Evolutionary conservation across 2,329 filamentous ascomycete species (phyloP), one percentile per base, ranked within the genome.

Genomic region (Penicillium sp.): DNA sequence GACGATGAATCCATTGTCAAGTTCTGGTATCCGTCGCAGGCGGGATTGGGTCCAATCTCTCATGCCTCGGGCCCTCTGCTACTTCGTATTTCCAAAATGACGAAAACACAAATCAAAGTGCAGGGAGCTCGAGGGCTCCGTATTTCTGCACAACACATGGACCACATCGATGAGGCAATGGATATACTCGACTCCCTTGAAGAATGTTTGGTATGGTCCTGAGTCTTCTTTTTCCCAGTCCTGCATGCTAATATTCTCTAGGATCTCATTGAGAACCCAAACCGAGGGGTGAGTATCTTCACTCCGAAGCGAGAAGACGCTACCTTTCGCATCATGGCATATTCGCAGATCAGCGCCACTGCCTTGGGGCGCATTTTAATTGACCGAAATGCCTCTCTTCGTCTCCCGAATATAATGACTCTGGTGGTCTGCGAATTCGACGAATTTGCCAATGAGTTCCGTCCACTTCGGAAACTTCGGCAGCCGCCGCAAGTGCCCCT

Each of bases 401-500:
- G 12, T 32, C 34, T 54, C 27, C 5, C 9, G 29, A 35, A 31
- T 3, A 31, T 50, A 35, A 44, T 32, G 39, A 34, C 39, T 18
- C 18, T 50, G 15, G 52, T 54, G 12, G 39, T 54, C 15, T 50
- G 52, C 27, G 25, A 45, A 38, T 44, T 54, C 18, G 46, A 54
- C 8, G 21, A 50, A 6, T 18, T 13, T 1, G n/a, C 38, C 9
- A 50, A 54, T 4, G 21, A 35, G 13, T 50, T 37, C 15, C 32
- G 15, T 18, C 52, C 52, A 39, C n/a, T 54, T 16, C 29, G 12
- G 23, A 54, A 39, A 25, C 32, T 54, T 50, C 46, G 46, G 1
- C 31, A 50, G 3, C 52, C 52, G 9, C 52, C 32, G 12, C 32
- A 50, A 21, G 25, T 54, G 32, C 4, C 18, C 1, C 13, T 12